Base-by-base conservation (phyloP, 768 basidiomycete species). In the Guyanaporus albipodus region DNA sequence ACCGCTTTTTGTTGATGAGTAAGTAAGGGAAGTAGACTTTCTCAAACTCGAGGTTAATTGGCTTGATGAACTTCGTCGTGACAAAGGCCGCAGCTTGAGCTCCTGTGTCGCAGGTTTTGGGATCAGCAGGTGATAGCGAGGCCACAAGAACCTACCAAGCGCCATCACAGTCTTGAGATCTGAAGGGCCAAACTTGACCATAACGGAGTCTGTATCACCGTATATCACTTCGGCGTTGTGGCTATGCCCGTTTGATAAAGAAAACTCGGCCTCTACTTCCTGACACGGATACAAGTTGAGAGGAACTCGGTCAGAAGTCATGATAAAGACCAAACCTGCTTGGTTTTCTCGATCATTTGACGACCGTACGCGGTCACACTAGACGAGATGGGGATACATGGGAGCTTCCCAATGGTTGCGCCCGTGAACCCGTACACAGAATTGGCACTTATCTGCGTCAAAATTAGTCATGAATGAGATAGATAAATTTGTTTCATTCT, bases 341-440 rank as follows among this genome's bases (percentile, higher is more conserved):
- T 98, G 2, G 96, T 99, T 63, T 82, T 84, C 66, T 98, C 95
- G 50, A 99, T 98, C 96, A 99, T 99, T 66, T 96, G 87, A 48
- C 96, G 91, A 57, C 96, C 96, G 66, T 96, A 99, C 0, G 96
- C 81, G 2, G 96, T 99, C 33, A 83, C 80, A 69, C 91, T 93
- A 2, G 94, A 97, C 12, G 96, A 98, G 52, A 99, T 99, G 9
- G 91, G 72, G 33, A 98, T 74, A 73, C 96, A 99, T 4, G 96
- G 93, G 14, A 99, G 72, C 67, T 97, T 98, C 45, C 96, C 96
- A 54, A 98, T 78, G 0, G 96, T 98, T 0, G 96, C 96, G 31
- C 96, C 96, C 6, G 96, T 97, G 64, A 99, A 98, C 22, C 96
- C 96, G 57, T 99, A 99, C 22, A 99, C 95, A 2, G 96, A 99